Percentiles rank a stretch among this genome's conserved stretches.
These are phyloP conservation scores for Aspergillus tamarii DNA, from an alignment of 2,329 filamentous ascomycete species.

Conservation along the genomic window DNA sequence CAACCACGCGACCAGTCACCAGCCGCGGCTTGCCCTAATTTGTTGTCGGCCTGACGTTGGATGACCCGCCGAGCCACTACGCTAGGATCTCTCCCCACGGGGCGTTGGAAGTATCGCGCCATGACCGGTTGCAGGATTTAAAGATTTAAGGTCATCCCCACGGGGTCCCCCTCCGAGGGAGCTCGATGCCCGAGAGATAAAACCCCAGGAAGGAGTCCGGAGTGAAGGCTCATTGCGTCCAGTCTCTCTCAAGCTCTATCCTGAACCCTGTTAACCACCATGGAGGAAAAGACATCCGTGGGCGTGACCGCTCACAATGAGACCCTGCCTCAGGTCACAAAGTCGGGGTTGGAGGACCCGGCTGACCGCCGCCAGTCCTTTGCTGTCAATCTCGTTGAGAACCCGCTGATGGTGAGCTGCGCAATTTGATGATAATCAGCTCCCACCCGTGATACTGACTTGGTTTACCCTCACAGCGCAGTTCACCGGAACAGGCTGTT, in stretches of 20 bases:
- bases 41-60: background rate
- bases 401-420: slow-evolving; percentile 47
- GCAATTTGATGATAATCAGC: too few species aligned
- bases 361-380: slow-evolving; percentile 43
- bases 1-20: background rate
- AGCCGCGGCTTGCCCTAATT: background rate
- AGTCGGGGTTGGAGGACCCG: slow-evolving; percentile 5
- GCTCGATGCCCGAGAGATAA: background rate
- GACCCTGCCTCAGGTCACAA: background rate
- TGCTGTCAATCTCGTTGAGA: slow-evolving; percentile 52
- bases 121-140: background rate
- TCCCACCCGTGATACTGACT: background rate
- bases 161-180: background rate
- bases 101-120: background rate
- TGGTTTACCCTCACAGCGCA: slow-evolving; percentile 28
- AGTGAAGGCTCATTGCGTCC: background rate
- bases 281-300: slow-evolving; percentile 15
- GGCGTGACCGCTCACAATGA: slow-evolving; percentile 12
- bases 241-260: background rate
- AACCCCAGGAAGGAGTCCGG: background rate
- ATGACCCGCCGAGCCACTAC: background rate
- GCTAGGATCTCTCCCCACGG: background rate
- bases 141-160: background rate
- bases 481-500: slow-evolving; percentile 34
- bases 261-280: background rate